A percentile compares a stretch with the other conserved stretches of the same genome.
These are phyloP conservation scores for Cymbopogon citratus DNA, from an alignment of 176 grass and related monocot species.

Conservation along the genomic window DNA sequence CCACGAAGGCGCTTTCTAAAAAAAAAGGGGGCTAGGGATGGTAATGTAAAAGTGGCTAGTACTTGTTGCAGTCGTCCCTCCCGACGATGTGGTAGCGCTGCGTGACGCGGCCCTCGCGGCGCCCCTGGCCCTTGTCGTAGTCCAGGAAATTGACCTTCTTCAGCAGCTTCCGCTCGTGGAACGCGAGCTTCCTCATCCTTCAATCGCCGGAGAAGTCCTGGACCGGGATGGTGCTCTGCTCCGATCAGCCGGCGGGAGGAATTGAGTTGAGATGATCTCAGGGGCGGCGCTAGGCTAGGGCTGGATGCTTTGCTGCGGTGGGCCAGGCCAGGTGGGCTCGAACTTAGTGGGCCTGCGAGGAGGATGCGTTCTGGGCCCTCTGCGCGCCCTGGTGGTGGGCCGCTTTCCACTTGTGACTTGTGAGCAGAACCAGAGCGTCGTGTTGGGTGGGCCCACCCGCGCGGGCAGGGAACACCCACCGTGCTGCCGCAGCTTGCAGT, in stretches of 20 bases:
- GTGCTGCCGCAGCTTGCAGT: not conserved
- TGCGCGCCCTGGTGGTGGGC: too few relatives aligned
- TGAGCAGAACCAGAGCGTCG: not conserved
- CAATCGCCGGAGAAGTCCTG: not conserved
- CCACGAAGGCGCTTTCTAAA: too few relatives aligned
- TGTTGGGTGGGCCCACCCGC: not conserved
- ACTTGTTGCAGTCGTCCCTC: slow-evolving; percentile 72
- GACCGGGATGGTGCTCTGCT: not conserved
- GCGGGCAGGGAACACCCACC: not conserved
- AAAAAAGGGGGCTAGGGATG: too few relatives aligned
- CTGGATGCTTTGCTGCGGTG: not conserved
- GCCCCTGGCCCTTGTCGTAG: slow-evolving; percentile 41
- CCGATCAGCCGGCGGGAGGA: not conserved
- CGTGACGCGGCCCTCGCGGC: slow-evolving; percentile 44
- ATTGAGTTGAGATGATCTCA: too few relatives aligned
- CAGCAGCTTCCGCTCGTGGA: slow-evolving; percentile 61
- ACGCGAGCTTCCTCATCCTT: slow-evolving; percentile 35
- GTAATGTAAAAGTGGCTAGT: not conserved
- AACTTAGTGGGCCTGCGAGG: not conserved
- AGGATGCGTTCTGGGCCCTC: too few relatives aligned
- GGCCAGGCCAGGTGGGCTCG: not conserved
- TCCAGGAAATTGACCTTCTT: slow-evolving; percentile 56
- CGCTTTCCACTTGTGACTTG: too few relatives aligned
- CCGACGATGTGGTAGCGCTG: slow-evolving; percentile 46
- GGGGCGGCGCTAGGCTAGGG: too few relatives aligned